phyloP scores from a whole-genome alignment of 805 yeast genomes.

The Yamadazyma ubonensis region DNA sequence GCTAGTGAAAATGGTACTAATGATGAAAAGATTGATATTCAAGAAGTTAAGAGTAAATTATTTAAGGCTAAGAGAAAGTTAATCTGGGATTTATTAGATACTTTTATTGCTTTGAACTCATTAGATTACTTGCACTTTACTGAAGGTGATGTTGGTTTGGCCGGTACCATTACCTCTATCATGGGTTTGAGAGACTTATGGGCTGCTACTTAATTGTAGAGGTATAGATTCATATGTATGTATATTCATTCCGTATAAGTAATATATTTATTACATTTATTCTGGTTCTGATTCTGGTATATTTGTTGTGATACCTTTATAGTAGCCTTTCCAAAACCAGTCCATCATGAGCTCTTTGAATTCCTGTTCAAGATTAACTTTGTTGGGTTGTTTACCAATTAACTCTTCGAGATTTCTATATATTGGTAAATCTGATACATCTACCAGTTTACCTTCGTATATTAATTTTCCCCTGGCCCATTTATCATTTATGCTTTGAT shows the following conservation, averaged over 20 bases:
- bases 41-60: slow-evolving; percentile 44
- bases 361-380: slow-evolving; percentile 20
- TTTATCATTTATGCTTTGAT: background rate
- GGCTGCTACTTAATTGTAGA: slow-evolving; percentile 28
- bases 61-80: slow-evolving; percentile 57
- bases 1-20: slow-evolving; percentile 19
- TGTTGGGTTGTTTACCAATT: slow-evolving; percentile 18
- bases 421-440: background rate
- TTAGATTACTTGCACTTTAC: slow-evolving; percentile 58
- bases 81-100: slow-evolving; percentile 74
- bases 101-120: slow-evolving; percentile 70
- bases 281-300: background rate
- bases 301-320: slow-evolving; percentile 26
- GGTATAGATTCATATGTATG: background rate
- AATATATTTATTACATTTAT: slow-evolving; percentile 2
- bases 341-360: slow-evolving; percentile 26
- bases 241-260: slow-evolving; percentile 5
- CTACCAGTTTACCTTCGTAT: background rate
- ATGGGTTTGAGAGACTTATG: slow-evolving; percentile 76
- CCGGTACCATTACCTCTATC: slow-evolving; percentile 79
- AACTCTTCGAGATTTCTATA: slow-evolving; percentile 12
- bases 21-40: slow-evolving; percentile 30
- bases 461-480: slow-evolving; percentile 5
- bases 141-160: slow-evolving; percentile 80
- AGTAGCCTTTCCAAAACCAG: slow-evolving; percentile 35